phyloP scores from a whole-genome alignment of 2,329 filamentous ascomycete genomes.

The Ilyonectria destructans region DNA sequence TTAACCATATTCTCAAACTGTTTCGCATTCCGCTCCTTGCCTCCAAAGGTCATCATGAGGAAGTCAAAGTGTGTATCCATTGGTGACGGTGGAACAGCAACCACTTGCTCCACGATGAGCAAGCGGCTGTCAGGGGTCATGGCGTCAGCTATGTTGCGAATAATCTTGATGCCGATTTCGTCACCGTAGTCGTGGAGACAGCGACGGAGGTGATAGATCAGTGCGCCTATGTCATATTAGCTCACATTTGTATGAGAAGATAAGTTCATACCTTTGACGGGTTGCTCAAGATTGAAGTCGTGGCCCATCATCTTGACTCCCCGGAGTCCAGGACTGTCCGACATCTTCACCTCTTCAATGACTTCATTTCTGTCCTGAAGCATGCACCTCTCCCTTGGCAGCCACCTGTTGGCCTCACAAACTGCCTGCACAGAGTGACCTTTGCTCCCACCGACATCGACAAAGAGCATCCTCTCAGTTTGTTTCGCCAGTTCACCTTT shows the following conservation, averaged over 20 bases:
- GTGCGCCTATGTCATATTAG: constrained; percentile 47
- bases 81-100: constrained; percentile 47
- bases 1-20: constrained; percentile 46
- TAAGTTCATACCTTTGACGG: constrained; percentile 48
- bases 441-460: constrained; percentile 55
- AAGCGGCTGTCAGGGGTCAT: constrained; percentile 54
- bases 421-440: constrained; percentile 51
- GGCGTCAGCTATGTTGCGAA: constrained; percentile 50
- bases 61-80: constrained; percentile 51
- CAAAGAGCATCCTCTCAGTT: constrained; percentile 44
- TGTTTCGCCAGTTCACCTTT: constrained; percentile 20
- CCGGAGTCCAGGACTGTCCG: constrained; percentile 16
- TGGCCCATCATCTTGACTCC: constrained; percentile 27
- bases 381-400: constrained; percentile 50
- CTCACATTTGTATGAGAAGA: background rate
- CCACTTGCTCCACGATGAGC: constrained; percentile 53
- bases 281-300: constrained; percentile 54
- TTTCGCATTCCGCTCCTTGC: constrained; percentile 53
- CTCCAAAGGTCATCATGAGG: constrained; percentile 52
- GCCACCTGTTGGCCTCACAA: constrained; percentile 44
- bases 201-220: constrained; percentile 50
- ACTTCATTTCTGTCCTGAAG: constrained; percentile 53
- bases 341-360: constrained; percentile 45
- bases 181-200: constrained; percentile 58
- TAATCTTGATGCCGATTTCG: constrained; percentile 47